Base-by-base conservation (phyloP, 371 early-diverging fungal species). In the Mucor velutinosus region DNA sequence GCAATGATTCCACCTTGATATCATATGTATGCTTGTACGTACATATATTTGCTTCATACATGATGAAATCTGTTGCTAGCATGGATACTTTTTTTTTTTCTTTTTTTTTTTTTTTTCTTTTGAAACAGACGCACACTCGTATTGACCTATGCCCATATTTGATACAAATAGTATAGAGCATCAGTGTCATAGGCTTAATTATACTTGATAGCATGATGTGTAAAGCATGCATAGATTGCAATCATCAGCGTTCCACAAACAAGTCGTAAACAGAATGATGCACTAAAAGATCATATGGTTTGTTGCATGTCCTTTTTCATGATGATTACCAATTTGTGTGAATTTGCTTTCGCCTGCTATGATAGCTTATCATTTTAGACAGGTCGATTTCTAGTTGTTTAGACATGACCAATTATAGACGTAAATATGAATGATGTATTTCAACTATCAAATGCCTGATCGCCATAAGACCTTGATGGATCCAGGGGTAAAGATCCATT, bases 281-380 rank as follows among this genome's bases (percentile, higher is more conserved):
- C 53, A 21, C 23, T 1, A 2, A 25, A 53, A 15, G 41, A 6
- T 53, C 53, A 53, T 53, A 53, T 53, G 53, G 53, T 15, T 12
- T 53, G 25, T 53, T 53, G 53, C 53, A 53, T 53, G 27, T 53
- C 53, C 53, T 53, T 53, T 53, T 53, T 53, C 7, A 53, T 27
- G 27, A 53, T 14, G 14, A 53, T 23, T 53, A 53, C 53, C 53
- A 27, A 27, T 53, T 53, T 53, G 25, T 53, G 53, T 53, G 53
- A 53, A 27, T 21, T 47, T 21, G 6, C 0, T 14, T 37, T 14
- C 12, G 33, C 7, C 33, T 33, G 33, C 7, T 33, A 5, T 33
- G 8, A 3, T 7, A 33, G 33, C 33, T 17, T 41, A 17, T 41
- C 41, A 41, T 17, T 41, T 41, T 41, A 41, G 47, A 47, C n/a